A percentile compares a stretch with the other conserved stretches of the same genome.
phyloP scores from a whole-genome alignment of 345 rosid species.

The Stellera chamaejasme region DNA sequence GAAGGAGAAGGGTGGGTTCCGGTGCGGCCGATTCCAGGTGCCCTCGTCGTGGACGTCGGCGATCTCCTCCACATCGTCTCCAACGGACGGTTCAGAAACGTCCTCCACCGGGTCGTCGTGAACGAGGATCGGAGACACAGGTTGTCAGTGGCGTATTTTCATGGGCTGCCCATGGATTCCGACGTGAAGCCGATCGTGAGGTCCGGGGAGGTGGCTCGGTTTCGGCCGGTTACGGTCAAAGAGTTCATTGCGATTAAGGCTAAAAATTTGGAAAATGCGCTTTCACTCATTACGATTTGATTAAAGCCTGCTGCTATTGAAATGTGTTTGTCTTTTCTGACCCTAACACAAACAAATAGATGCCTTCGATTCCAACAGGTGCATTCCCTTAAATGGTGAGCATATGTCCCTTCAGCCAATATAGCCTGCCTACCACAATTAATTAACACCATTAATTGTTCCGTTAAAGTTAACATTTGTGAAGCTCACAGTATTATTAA shows the following conservation, averaged over 20 bases:
- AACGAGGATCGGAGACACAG: conserved; percentile 37
- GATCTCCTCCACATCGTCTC: conserved; percentile 72
- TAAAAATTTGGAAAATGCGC: conserved; percentile 44
- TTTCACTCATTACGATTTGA: conserved; percentile 33
- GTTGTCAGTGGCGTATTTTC: conserved; percentile 58
- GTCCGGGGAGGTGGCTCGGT: conserved; percentile 23
- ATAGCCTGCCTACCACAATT: too few relatives aligned
- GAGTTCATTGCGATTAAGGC: conserved; percentile 54
- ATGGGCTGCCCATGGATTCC: conserved; percentile 37
- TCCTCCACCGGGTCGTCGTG: conserved; percentile 59
- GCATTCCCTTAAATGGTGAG: too few relatives aligned
- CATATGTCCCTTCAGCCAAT: too few relatives aligned
- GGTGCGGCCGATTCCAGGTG: conserved; percentile 41
- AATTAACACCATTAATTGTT: too few relatives aligned
- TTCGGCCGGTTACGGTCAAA: conserved; percentile 38
- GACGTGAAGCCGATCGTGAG: conserved; percentile 34
- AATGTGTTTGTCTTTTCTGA: too few relatives aligned
- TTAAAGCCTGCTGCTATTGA: too few relatives aligned
- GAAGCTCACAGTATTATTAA: too few relatives aligned
- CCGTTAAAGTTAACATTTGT: too few relatives aligned
- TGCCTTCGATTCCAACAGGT: too few relatives aligned
- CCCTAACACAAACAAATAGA: too few relatives aligned
- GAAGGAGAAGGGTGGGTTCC: conserved; percentile 58
- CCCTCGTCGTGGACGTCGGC: conserved; percentile 78
- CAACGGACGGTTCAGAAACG: conserved; percentile 47